These are phyloP conservation scores for Garcileccinum viscosum DNA, from an alignment of 1,284 basidiomycete genomes.

Conservation along the genomic window DNA sequence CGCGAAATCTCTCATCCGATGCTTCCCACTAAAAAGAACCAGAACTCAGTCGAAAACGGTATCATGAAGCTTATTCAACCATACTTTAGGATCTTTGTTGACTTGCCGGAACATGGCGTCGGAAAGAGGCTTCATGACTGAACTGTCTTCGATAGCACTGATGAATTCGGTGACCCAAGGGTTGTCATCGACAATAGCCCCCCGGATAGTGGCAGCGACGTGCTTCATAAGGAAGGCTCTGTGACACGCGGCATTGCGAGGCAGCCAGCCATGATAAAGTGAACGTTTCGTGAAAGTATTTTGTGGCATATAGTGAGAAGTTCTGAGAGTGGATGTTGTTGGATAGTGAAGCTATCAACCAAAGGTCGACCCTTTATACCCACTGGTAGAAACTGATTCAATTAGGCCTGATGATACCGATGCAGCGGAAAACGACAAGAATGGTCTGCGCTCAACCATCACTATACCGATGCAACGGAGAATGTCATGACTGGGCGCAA, in stretches of 20 bases:
- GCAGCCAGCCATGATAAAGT: conserved; percentile 7
- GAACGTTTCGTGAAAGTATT: neutral
- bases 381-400: too few species aligned
- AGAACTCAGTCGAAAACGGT: neutral
- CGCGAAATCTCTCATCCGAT: neutral
- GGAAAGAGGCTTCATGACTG: neutral
- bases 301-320: neutral
- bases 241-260: neutral
- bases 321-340: neutral
- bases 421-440: neutral
- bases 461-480: too few species aligned
- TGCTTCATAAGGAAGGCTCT: conserved; percentile 11
- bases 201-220: neutral
- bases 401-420: neutral
- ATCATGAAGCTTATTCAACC: neutral
- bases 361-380: conserved; percentile 3
- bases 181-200: neutral
- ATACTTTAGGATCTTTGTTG: conserved; percentile 10
- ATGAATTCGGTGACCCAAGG: neutral
- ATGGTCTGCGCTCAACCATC: too few species aligned
- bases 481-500: too few species aligned
- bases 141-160: neutral
- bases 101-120: conserved; percentile 12
- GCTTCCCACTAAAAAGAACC: conserved; percentile 7
- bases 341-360: neutral